Conservation (phyloP, 768 basidiomycete genomes). For the Tylopilus sp. region DNA sequence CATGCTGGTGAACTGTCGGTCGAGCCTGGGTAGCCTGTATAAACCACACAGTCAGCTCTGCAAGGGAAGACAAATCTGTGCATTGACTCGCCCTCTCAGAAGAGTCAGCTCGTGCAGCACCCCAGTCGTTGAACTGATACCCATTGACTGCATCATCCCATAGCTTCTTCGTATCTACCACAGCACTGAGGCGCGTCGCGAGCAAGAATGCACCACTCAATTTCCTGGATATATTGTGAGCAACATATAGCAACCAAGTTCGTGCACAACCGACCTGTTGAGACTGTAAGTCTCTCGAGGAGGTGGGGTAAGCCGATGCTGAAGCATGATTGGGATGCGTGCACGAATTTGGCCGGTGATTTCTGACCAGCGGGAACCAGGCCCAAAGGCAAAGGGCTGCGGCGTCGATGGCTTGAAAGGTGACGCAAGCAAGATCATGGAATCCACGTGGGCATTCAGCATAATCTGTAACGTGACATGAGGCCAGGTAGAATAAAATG, state of each 20-base stretch:
- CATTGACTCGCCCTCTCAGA: not conserved
- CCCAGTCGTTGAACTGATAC: slow-evolving; percentile 16
- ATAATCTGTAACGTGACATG: slow-evolving; percentile 46
- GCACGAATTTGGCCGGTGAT: slow-evolving; percentile 76
- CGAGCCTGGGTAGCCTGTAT: not conserved
- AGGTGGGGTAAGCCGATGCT: slow-evolving; percentile 85
- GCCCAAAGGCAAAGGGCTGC: slow-evolving; percentile 81
- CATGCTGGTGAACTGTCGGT: not conserved
- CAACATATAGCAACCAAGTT: not conserved
- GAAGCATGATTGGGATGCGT: slow-evolving; percentile 87
- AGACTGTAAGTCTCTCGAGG: slow-evolving; percentile 93
- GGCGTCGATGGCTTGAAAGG: slow-evolving; percentile 69
- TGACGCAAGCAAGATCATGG: slow-evolving; percentile 79
- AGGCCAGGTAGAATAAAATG: not conserved
- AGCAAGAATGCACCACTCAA: slow-evolving; percentile 79
- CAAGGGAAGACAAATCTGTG: not conserved
- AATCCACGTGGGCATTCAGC: slow-evolving; percentile 81
- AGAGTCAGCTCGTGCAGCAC: not conserved
- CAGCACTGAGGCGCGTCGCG: slow-evolving; percentile 69
- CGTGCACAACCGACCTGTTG: slow-evolving; percentile 59
- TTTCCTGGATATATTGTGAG: slow-evolving; percentile 43
- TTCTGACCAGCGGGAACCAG: slow-evolving; percentile 56
- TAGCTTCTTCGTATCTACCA: slow-evolving; percentile 65
- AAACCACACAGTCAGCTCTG: not conserved
- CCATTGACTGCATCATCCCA: slow-evolving; percentile 67